A percentile compares a stretch with the other conserved stretches of the same genome.
Conservation (phyloP, 495 filamentous ascomycete genomes). For the Trichoderma orchidacearum region DNA sequence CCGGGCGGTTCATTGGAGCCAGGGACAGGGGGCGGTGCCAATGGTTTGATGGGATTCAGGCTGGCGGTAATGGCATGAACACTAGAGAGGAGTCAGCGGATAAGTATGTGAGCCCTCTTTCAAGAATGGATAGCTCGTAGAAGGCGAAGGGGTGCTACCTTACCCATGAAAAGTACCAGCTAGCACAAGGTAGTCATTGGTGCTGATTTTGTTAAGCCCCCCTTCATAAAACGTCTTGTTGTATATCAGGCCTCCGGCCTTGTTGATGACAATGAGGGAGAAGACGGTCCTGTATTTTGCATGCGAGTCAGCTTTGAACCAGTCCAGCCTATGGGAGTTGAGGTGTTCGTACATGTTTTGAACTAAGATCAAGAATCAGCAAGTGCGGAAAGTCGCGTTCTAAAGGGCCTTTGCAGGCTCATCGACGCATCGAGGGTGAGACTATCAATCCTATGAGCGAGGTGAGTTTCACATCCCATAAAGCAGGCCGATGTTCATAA, state of each 20-base stretch:
- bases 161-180: conserved; percentile 95
- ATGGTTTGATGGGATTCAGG: conserved; percentile 44
- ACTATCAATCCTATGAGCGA: neutral
- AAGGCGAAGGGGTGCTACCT: conserved; percentile 7
- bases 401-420: neutral
- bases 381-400: neutral
- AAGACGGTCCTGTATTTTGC: conserved; percentile 61
- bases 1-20: conserved; percentile 15
- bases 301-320: neutral
- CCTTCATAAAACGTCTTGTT: conserved; percentile 78
- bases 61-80: conserved; percentile 86
- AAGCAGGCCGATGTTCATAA: neutral
- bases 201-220: conserved; percentile 69
- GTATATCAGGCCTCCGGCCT: conserved; percentile 92
- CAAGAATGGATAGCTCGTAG: neutral
- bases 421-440: neutral
- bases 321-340: neutral
- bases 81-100: conserved; percentile 20
- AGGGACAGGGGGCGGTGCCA: conserved; percentile 19
- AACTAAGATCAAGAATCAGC: neutral
- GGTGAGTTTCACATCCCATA: neutral
- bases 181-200: conserved; percentile 94
- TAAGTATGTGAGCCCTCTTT: neutral
- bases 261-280: conserved; percentile 93
- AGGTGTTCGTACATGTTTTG: neutral